Evolutionary conservation across 306 rosid genomes (phyloP).

Genomic region (Ammopiptanthus mongolicus): DNA sequence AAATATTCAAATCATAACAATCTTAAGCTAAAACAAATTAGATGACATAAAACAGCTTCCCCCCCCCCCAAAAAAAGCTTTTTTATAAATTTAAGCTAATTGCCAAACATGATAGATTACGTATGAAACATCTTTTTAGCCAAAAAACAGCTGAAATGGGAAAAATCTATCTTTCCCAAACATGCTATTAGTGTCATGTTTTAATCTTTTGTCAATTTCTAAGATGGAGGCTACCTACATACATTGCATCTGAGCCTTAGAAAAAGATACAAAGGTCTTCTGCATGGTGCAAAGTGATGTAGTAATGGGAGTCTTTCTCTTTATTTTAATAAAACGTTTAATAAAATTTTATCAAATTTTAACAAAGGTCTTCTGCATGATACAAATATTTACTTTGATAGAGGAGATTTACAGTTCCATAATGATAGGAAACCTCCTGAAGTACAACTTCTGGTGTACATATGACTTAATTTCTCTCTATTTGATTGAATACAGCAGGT

Average conservation of each 20-base stretch:
- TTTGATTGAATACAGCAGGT: neutral
- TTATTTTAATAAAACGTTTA: neutral
- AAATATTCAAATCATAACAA: too few species aligned
- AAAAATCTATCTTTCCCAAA: too few species aligned
- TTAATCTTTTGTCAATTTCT: neutral
- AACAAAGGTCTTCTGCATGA: neutral
- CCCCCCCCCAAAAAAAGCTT: too few species aligned
- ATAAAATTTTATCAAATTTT: neutral
- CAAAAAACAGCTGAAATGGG: too few species aligned
- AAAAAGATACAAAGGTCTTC: neutral
- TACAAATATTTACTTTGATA: neutral
- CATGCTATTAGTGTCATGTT: conserved; percentile 1
- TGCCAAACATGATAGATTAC: too few species aligned
- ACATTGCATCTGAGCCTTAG: neutral
- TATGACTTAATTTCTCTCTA: neutral
- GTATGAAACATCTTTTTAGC: too few species aligned
- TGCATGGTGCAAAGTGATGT: neutral
- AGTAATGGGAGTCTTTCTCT: neutral
- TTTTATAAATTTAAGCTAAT: too few species aligned
- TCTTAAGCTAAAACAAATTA: too few species aligned
- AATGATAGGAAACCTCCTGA: neutral
- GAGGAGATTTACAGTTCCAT: neutral
- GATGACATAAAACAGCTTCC: too few species aligned
- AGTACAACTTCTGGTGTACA: neutral
- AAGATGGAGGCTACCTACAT: neutral